phyloP scores from a whole-genome alignment of 441 rosid genomes.

The Aleurites moluccanus region DNA sequence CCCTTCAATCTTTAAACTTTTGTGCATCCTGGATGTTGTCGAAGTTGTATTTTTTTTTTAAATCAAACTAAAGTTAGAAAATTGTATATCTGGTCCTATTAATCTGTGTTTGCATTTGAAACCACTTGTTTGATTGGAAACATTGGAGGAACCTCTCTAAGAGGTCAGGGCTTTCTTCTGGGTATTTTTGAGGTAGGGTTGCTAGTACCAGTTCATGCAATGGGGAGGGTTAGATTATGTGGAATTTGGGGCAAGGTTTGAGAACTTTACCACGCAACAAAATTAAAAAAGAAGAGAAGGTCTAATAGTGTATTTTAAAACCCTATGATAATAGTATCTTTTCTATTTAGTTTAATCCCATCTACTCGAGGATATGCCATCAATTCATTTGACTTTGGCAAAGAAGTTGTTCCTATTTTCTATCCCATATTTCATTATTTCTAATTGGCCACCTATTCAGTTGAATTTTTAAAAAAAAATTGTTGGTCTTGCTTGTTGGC shows the following conservation, averaged over 20 bases:
- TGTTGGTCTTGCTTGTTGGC: neutral
- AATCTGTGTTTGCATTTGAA: constrained; percentile 6
- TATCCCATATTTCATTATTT: neutral
- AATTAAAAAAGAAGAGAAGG: neutral
- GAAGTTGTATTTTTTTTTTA: too few relatives aligned
- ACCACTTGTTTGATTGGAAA: constrained; percentile 15
- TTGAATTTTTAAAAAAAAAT: neutral
- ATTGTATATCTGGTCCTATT: neutral
- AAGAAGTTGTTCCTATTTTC: neutral
- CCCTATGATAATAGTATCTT: neutral
- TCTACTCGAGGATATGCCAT: neutral
- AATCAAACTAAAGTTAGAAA: neutral
- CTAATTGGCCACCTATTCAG: neutral
- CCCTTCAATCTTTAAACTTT: neutral
- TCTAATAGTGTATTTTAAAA: constrained; percentile 4
- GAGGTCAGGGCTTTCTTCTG: constrained; percentile 34
- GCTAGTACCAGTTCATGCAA: constrained; percentile 30
- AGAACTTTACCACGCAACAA: constrained; percentile 19
- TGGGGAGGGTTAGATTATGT: constrained; percentile 43
- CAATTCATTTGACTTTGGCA: neutral
- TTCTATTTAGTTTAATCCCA: neutral
- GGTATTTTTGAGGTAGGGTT: constrained; percentile 28
- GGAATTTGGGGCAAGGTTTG: constrained; percentile 41
- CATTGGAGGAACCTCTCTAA: constrained; percentile 16
- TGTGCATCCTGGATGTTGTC: neutral